phyloP scores from a whole-genome alignment of 1,284 basidiomycete genomes.

The Cutaneotrichosporon sp. region DNA sequence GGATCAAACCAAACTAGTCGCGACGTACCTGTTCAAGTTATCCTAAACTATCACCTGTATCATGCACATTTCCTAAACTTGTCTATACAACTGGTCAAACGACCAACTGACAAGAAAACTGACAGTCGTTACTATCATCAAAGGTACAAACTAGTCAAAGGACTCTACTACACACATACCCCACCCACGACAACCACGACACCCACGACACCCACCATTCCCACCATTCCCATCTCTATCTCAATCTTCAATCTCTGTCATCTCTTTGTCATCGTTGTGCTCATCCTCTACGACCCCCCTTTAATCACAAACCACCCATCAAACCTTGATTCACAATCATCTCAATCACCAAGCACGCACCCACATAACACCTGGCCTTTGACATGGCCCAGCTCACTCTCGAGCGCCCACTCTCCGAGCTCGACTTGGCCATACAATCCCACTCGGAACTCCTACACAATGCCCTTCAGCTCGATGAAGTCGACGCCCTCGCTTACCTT shows the following conservation, averaged over 20 bases:
- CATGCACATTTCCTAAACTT: too few species aligned
- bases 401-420: not conserved
- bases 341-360: not conserved
- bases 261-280: not conserved
- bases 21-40: not conserved
- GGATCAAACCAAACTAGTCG: not conserved
- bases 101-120: not conserved
- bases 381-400: not conserved
- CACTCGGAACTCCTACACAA: not conserved
- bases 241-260: not conserved
- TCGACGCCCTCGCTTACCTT: slow-evolving; percentile 17
- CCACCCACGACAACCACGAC: too few species aligned
- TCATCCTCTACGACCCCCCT: not conserved
- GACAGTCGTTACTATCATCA: not conserved
- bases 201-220: not conserved
- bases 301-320: not conserved
- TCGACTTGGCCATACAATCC: not conserved
- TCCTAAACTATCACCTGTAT: too few species aligned
- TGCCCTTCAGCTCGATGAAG: slow-evolving; percentile 6
- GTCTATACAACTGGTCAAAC: too few species aligned
- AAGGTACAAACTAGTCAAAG: not conserved
- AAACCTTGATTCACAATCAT: not conserved
- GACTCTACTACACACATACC: not conserved
- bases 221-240: not conserved
- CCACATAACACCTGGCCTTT: not conserved